Evolutionary conservation across 2,329 filamentous ascomycete genomes (phyloP), one percentile per base, ranked within the genome.

Genomic region (Colletotrichum eleusines): DNA sequence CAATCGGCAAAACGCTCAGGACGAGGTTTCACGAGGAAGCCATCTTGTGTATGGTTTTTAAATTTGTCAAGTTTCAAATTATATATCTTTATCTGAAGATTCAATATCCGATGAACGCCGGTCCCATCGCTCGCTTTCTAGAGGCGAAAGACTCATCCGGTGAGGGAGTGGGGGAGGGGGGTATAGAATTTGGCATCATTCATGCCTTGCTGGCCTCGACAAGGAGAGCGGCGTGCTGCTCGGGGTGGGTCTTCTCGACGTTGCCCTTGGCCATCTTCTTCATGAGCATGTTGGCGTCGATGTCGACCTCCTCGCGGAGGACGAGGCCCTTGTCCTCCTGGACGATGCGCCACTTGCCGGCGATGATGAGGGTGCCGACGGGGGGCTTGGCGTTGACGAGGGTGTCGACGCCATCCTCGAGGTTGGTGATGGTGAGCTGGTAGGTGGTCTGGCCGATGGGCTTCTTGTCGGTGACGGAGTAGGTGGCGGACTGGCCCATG

Each of bases 251-350:
- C 58, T 71, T 71, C 64, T 71, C 69, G 53, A 71, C 69, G 53
- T 71, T 71, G 58, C 69, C 59, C 69, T 71, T 71, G 69, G 69
- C 69, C 69, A 71, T 71, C 69, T 71, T 71, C 64, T 71, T 71
- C 69, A 71, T 71, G 46, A 71, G 28, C 58, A 71, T 53, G 64
- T 71, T 71, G 64, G 69, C 69, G 42, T 71, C 69, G 38, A 71
- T 71, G 28, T 69, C 64, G 38, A 71, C 69, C 51, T 71, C 64
- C 69, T 71, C 69, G 28, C 58, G 69, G 53, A 71, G 69, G 20
- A 69, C 46, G 69, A 71, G 69, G 31, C 40, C 51, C 53, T 14
- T 26, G 31, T 9, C 38, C 35, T 71, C 64, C n/a, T 71, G 33
- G 44, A 71, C 42, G 31, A 71, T 26, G 53, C 69, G 69, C 69